Conservation (phyloP, 257 asterid species). For the Forsythia suspensa region DNA sequence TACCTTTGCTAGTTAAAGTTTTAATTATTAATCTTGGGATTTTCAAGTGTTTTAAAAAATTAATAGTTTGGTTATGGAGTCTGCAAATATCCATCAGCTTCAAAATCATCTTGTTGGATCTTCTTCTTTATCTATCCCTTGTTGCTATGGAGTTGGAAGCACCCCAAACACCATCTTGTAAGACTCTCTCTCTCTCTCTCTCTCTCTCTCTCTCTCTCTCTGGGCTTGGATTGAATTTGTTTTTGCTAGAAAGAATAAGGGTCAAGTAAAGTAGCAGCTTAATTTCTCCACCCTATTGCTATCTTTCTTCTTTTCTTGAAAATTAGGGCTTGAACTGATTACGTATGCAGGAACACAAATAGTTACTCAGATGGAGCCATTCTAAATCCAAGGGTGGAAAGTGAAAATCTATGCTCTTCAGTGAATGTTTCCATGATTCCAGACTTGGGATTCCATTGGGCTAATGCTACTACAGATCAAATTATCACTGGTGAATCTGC, state of each 20-base stretch:
- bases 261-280: too few species aligned
- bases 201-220: constrained; percentile 32
- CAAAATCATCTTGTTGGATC: constrained; percentile 55
- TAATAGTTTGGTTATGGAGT: constrained; percentile 59
- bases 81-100: constrained; percentile 57
- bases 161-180: constrained; percentile 61
- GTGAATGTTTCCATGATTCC: constrained; percentile 47
- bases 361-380: constrained; percentile 19
- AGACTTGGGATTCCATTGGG: constrained; percentile 51
- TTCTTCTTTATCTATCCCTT: constrained; percentile 39
- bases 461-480: not conserved
- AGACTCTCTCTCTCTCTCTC: constrained; percentile 43
- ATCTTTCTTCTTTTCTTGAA: not conserved
- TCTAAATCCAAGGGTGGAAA: constrained; percentile 34
- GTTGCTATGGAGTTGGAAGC: constrained; percentile 46
- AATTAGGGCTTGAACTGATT: constrained; percentile 7
- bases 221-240: not conserved
- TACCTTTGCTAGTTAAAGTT: not conserved
- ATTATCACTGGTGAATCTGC: not conserved
- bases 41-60: constrained; percentile 57
- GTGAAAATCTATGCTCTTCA: constrained; percentile 23
- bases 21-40: constrained; percentile 72
- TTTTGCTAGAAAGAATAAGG: too few species aligned
- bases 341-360: constrained; percentile 31
- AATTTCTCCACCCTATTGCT: too few species aligned